Percentiles rank a stretch among this genome's conserved stretches.
Evolutionary conservation across 306 rosid species (phyloP).

Genomic region (Inga leiocalycina): DNA sequence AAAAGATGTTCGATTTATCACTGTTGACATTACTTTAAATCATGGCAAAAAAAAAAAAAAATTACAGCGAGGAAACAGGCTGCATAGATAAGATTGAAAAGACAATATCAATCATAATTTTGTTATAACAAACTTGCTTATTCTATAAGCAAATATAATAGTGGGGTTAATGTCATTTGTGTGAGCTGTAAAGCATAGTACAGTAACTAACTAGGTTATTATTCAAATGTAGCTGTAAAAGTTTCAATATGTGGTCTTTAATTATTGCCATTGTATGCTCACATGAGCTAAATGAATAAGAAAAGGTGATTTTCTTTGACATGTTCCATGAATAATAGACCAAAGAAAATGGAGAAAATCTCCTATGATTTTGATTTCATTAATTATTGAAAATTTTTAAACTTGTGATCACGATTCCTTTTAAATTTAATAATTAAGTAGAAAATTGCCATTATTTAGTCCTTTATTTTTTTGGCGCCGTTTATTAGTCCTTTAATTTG

Average conservation of each 20-base stretch:
- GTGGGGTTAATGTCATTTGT: background rate
- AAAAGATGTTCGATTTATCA: background rate
- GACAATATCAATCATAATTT: background rate
- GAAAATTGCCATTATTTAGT: background rate
- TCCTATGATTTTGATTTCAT: background rate
- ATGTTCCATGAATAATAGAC: background rate
- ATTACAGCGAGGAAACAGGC: background rate
- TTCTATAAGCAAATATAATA: conserved; percentile 4
- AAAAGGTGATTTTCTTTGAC: background rate
- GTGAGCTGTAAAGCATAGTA: background rate
- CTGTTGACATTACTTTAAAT: background rate
- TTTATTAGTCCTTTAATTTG: too few relatives aligned
- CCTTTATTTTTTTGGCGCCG: too few relatives aligned
- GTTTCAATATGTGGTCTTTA: background rate
- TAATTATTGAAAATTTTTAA: background rate
- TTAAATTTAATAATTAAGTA: background rate
- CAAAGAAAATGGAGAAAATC: too few relatives aligned
- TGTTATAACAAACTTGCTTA: conserved; percentile 19
- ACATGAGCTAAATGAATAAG: background rate
- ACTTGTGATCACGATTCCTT: background rate
- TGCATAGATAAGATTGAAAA: background rate
- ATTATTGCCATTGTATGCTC: background rate
- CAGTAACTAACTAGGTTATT: background rate
- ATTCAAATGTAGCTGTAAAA: background rate
- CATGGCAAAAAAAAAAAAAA: background rate